Evolutionary conservation across 2,329 filamentous ascomycete species (phyloP).

Genomic region (Aspergillus neoniger): DNA sequence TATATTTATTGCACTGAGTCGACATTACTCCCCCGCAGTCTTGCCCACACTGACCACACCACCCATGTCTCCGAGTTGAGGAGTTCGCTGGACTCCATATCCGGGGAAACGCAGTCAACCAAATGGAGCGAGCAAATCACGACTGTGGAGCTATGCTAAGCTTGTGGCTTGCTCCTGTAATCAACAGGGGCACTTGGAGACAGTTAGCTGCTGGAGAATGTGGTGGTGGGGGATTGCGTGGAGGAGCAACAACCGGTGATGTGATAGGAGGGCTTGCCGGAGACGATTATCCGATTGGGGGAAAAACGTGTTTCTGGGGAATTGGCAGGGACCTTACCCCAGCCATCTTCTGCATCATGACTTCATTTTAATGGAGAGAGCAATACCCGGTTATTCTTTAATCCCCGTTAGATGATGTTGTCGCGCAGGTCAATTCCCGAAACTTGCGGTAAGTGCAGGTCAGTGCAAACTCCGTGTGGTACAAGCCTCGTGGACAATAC

Average conservation of each 20-base stretch:
- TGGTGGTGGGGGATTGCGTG: background rate
- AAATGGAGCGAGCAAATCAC: background rate
- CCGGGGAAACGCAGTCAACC: slow-evolving; percentile 1
- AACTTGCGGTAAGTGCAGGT: background rate
- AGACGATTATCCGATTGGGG: slow-evolving; percentile 10
- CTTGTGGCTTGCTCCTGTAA: background rate
- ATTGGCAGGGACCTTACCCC: background rate
- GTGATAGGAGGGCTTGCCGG: slow-evolving; percentile 7
- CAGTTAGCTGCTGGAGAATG: background rate
- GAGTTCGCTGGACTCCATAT: background rate
- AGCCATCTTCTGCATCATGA: background rate
- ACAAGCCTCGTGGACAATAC: background rate
- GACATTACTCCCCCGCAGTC: too few relatives aligned
- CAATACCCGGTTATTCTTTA: background rate
- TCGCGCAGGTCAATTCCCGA: background rate
- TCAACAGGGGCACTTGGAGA: background rate
- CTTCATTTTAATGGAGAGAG: background rate
- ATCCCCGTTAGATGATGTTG: background rate
- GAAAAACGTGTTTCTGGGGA: background rate
- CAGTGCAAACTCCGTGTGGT: background rate
- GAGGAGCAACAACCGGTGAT: background rate
- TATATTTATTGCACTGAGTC: background rate
- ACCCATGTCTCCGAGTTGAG: background rate
- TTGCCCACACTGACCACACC: background rate
- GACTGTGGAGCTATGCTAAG: slow-evolving; percentile 1